Conservation (phyloP, 257 asterid genomes). For the Primulina huaijiensis region DNA sequence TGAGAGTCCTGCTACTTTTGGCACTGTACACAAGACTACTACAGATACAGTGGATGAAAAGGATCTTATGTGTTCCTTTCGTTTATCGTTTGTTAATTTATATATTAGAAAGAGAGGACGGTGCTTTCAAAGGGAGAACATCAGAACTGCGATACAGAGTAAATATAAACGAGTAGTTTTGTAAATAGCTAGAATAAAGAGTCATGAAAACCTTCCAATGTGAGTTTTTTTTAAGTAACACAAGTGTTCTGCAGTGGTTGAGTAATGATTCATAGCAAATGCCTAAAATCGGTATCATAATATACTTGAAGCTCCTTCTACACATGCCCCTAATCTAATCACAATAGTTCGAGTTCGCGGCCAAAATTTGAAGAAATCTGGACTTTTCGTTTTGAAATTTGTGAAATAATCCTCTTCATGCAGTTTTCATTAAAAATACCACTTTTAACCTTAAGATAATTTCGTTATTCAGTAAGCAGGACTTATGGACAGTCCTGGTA, state of each 20-base stretch:
- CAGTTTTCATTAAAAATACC: not conserved
- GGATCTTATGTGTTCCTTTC: not conserved
- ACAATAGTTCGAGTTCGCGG: not conserved
- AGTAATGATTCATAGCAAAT: not conserved
- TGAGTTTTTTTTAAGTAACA: no score
- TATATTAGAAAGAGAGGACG: not conserved
- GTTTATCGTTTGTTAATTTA: not conserved
- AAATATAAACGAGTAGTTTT: not conserved
- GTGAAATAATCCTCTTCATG: not conserved
- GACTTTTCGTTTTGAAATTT: not conserved
- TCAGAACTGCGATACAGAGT: not conserved
- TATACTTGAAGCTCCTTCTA: not conserved
- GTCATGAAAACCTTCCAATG: not conserved
- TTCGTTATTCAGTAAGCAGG: not conserved
- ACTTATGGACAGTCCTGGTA: slow-evolving; percentile 13
- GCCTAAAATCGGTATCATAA: not conserved
- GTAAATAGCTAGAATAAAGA: not conserved
- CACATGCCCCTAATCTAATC: not conserved
- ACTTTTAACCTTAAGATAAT: not conserved
- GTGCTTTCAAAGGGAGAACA: not conserved
- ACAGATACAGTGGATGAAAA: not conserved
- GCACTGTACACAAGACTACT: not conserved
- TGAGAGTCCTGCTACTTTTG: slow-evolving; percentile 3
- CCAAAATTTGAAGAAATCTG: not conserved
- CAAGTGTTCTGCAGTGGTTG: not conserved